Evolutionary conservation across 768 basidiomycete species (phyloP).

Genomic region (Termitomyces sp.): DNA sequence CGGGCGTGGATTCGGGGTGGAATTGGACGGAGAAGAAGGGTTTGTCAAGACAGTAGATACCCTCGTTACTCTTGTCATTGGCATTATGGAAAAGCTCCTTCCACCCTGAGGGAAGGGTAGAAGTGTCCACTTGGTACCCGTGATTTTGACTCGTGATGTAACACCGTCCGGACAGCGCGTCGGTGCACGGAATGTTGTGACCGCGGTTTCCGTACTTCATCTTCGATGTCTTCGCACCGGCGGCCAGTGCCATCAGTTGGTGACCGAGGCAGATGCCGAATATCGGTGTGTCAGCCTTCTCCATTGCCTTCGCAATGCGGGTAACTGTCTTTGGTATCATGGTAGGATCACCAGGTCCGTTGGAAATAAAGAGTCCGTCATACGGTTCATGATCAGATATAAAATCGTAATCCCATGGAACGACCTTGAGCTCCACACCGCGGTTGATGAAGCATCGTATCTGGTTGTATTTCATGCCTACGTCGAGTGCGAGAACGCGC

Average conservation of each 20-base stretch:
- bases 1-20: conserved; percentile 96
- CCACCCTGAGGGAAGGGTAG: conserved; percentile 80
- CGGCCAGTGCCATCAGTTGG: conserved; percentile 92
- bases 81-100: conserved; percentile 94
- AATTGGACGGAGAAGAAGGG: conserved; percentile 99
- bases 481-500: conserved; percentile 88
- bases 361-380: conserved; percentile 95
- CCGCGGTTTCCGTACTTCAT: conserved; percentile 99
- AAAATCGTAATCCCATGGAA: conserved; percentile 97
- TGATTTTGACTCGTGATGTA: conserved; percentile 99
- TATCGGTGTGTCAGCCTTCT: conserved; percentile 77
- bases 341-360: conserved; percentile 96
- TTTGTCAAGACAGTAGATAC: conserved; percentile 87
- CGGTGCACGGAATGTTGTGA: conserved; percentile 97
- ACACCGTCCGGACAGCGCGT: conserved; percentile 88
- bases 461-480: conserved; percentile 99
- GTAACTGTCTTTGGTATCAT: conserved; percentile 71
- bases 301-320: conserved; percentile 60
- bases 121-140: conserved; percentile 89
- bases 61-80: conserved; percentile 97
- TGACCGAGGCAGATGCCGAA: conserved; percentile 99
- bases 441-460: conserved; percentile 92
- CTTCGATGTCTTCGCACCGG: conserved; percentile 91
- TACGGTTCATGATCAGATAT: conserved; percentile 72
- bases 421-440: conserved; percentile 93